These are phyloP conservation scores for Paratinospora sagittata DNA, from an alignment of 164 flowering plant genomes.

Conservation along the genomic window DNA sequence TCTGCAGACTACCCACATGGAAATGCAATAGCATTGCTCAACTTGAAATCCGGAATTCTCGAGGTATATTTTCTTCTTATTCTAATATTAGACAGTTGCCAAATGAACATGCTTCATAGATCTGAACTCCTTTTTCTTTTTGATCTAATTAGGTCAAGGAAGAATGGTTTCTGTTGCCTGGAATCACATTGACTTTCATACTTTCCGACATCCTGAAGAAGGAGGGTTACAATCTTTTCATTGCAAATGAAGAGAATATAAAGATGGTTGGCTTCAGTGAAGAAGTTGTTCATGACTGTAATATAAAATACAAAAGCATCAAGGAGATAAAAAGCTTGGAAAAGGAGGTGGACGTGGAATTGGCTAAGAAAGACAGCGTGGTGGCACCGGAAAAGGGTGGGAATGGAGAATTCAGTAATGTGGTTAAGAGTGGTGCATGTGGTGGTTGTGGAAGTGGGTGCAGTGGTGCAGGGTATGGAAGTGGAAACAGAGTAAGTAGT, in stretches of 20 bases:
- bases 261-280: conserved; percentile 16
- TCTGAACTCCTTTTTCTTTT: background rate
- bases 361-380: conserved; percentile 6
- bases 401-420: no score
- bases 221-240: conserved; percentile 36
- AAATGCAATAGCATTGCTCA: conserved; percentile 62
- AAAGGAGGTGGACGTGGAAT: conserved; percentile 10
- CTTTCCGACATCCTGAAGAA: conserved; percentile 46
- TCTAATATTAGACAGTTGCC: background rate
- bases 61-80: conserved; percentile 33
- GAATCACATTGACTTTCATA: conserved; percentile 42
- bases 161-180: conserved; percentile 63
- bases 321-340: conserved; percentile 1
- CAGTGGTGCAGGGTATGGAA: no score
- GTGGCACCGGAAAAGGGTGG: conserved; percentile 15
- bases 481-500: conserved; percentile 13
- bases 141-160: conserved; percentile 60
- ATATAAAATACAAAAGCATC: conserved; percentile 10
- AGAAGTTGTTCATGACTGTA: conserved; percentile 10
- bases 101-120: background rate
- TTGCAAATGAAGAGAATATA: conserved; percentile 13
- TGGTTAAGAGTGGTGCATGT: conserved; percentile 19
- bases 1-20: conserved; percentile 78
- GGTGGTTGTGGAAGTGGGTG: conserved; percentile 26
- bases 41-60: conserved; percentile 57